Conservation (phyloP, 1,284 basidiomycete genomes). For the Ustilago crameri region DNA sequence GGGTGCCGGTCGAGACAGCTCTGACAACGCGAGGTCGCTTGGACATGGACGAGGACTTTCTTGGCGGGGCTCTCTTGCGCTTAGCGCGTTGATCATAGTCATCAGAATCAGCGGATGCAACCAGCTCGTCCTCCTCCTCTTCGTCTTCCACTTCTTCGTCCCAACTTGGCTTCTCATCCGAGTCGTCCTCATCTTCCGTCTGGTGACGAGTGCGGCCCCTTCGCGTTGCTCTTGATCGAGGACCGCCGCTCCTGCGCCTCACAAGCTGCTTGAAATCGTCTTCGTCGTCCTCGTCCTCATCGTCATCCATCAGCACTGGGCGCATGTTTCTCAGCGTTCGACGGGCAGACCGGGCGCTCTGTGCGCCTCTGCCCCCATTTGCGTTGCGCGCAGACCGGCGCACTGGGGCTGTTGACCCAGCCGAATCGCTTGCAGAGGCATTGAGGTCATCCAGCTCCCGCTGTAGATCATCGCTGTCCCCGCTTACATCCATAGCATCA, state of each 20-base stretch:
- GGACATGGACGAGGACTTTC: not conserved
- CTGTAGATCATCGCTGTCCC: slow-evolving; percentile 7
- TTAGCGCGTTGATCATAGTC: slow-evolving; percentile 9
- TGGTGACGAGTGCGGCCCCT: slow-evolving; percentile 2
- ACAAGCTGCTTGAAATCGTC: slow-evolving; percentile 2
- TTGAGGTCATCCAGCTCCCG: slow-evolving; percentile 21
- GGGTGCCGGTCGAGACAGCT: not conserved
- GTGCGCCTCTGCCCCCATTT: slow-evolving; percentile 1
- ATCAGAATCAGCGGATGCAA: slow-evolving; percentile 14
- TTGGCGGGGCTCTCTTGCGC: slow-evolving; percentile 11
- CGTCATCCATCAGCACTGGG: slow-evolving; percentile 1
- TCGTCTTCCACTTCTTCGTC: slow-evolving; percentile 10
- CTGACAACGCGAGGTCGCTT: slow-evolving; percentile 24
- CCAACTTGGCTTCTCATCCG: slow-evolving; percentile 6
- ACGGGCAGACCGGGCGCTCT: not conserved
- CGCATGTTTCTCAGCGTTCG: slow-evolving; percentile 3
- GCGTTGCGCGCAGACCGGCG: slow-evolving; percentile 15
- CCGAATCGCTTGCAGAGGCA: slow-evolving; percentile 15
- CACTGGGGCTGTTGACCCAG: not conserved
- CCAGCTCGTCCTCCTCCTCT: slow-evolving; percentile 30
- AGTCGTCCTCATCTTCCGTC: slow-evolving; percentile 7
- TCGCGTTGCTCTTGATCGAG: not conserved
- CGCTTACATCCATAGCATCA: not conserved
- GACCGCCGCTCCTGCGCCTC: not conserved
- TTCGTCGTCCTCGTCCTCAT: slow-evolving; percentile 22